These are phyloP conservation scores for Myriosclerotinia duriaeana DNA, from an alignment of 2,329 filamentous ascomycete species.

Conservation along the genomic window DNA sequence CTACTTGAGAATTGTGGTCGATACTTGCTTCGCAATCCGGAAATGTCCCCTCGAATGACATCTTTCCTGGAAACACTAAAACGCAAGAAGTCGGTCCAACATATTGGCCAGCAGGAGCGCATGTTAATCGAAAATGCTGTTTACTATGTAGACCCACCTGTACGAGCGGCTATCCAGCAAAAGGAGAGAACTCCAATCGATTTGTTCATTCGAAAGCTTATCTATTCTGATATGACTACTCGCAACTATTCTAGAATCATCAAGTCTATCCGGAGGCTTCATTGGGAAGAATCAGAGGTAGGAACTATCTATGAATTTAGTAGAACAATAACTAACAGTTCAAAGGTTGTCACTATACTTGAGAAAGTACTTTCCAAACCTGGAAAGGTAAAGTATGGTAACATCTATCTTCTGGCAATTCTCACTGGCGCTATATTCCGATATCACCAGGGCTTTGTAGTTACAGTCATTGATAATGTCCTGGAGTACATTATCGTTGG, in stretches of 20 bases:
- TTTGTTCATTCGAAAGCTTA: constrained; percentile 84
- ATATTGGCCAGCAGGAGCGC: constrained; percentile 90
- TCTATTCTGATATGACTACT: constrained; percentile 93
- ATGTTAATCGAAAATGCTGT: constrained; percentile 98
- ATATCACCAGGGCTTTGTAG: constrained; percentile 88
- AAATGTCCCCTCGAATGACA: constrained; percentile 88
- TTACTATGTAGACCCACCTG: constrained; percentile 95
- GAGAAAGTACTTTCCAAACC: constrained; percentile 95
- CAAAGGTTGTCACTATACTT: constrained; percentile 41
- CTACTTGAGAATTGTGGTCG: constrained; percentile 94
- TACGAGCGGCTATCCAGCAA: constrained; percentile 89
- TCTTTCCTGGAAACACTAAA: constrained; percentile 93
- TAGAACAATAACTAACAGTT: constrained; percentile 18
- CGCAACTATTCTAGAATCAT: constrained; percentile 90
- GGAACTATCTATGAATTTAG: constrained; percentile 23
- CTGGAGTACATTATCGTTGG: constrained; percentile 86
- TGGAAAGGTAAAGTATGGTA: constrained; percentile 95
- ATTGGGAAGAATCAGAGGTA: constrained; percentile 93
- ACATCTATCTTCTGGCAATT: constrained; percentile 89
- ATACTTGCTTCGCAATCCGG: constrained; percentile 86
- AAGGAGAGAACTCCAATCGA: constrained; percentile 95
- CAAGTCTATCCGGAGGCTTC: constrained; percentile 90
- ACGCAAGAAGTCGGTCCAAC: constrained; percentile 92
- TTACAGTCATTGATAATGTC: constrained; percentile 87
- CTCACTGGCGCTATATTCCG: constrained; percentile 84